Evolutionary conservation across 2,329 filamentous ascomycete species (phyloP).

Genomic region (Calonectria henricotiae): DNA sequence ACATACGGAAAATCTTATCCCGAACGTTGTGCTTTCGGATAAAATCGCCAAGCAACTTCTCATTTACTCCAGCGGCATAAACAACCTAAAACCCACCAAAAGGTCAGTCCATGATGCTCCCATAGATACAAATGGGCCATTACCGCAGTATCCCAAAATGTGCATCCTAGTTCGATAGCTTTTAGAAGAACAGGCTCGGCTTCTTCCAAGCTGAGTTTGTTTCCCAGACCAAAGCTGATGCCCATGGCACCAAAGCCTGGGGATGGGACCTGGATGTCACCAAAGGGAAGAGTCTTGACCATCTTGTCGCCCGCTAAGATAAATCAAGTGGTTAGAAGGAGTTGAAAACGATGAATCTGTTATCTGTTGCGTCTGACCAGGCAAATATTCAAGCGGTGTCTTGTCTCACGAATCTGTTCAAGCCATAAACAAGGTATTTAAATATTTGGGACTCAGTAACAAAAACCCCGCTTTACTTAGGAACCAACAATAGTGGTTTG

Average conservation of each 20-base stretch:
- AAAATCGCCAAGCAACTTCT: constrained; percentile 67
- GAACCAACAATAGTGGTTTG: not conserved
- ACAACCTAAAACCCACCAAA: constrained; percentile 56
- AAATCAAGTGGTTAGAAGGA: not conserved
- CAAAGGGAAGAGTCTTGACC: constrained; percentile 28
- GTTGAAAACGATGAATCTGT: not conserved
- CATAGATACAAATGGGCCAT: not conserved
- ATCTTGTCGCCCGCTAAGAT: not conserved
- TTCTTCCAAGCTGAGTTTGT: constrained; percentile 20
- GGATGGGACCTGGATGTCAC: constrained; percentile 15
- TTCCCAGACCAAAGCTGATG: constrained; percentile 28
- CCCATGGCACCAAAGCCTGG: constrained; percentile 31
- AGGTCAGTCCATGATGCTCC: not conserved
- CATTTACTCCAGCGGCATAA: constrained; percentile 65
- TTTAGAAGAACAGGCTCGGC: constrained; percentile 29
- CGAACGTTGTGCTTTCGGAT: constrained; percentile 67
- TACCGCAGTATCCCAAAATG: constrained; percentile 31
- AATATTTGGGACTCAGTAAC: not conserved
- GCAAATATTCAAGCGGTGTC: not conserved
- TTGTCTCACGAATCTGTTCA: not conserved
- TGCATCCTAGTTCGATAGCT: constrained; percentile 27
- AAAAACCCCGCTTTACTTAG: not conserved
- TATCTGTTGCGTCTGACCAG: too few relatives aligned
- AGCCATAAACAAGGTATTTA: not conserved
- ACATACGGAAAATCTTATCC: constrained; percentile 66